A percentile compares a stretch with the other conserved stretches of the same genome.
Evolutionary conservation across 2,329 filamentous ascomycete species (phyloP).

Genomic region (Aureobasidium subglaciale): DNA sequence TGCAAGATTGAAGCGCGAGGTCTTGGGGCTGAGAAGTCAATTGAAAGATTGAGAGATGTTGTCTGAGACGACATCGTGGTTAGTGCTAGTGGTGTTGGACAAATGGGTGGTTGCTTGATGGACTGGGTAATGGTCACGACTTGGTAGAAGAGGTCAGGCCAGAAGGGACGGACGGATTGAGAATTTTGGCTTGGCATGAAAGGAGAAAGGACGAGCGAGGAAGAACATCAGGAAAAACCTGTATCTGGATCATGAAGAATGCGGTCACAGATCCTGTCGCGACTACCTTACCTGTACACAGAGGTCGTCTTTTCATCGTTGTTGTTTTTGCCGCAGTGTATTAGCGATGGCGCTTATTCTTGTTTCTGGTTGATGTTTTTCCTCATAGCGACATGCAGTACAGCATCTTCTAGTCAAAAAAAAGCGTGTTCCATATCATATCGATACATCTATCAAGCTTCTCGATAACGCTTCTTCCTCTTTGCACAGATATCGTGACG

Average conservation of each 20-base stretch:
- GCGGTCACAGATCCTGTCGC: background rate
- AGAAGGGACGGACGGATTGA: background rate
- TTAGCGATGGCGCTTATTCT: slow-evolving; percentile 8
- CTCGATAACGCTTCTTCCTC: background rate
- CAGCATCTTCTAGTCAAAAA: background rate
- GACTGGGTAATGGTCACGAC: background rate
- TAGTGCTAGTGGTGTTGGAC: background rate
- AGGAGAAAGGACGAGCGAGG: background rate
- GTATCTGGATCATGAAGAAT: background rate
- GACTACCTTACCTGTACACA: background rate
- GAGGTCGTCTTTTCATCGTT: background rate
- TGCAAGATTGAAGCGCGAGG: slow-evolving; percentile 71
- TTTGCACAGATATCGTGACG: background rate
- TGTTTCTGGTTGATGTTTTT: background rate
- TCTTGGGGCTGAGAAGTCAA: slow-evolving; percentile 55
- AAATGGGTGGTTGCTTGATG: background rate
- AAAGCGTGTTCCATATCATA: background rate
- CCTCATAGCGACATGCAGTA: background rate
- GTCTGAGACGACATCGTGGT: background rate
- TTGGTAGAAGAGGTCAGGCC: background rate
- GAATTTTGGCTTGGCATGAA: background rate
- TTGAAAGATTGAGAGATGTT: slow-evolving; percentile 31
- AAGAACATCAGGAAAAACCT: background rate
- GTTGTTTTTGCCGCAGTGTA: background rate
- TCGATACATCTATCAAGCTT: background rate